These are phyloP conservation scores for Syncephalastrum contaminatum DNA, from an alignment of 371 early-diverging fungal genomes.

Conservation along the genomic window DNA sequence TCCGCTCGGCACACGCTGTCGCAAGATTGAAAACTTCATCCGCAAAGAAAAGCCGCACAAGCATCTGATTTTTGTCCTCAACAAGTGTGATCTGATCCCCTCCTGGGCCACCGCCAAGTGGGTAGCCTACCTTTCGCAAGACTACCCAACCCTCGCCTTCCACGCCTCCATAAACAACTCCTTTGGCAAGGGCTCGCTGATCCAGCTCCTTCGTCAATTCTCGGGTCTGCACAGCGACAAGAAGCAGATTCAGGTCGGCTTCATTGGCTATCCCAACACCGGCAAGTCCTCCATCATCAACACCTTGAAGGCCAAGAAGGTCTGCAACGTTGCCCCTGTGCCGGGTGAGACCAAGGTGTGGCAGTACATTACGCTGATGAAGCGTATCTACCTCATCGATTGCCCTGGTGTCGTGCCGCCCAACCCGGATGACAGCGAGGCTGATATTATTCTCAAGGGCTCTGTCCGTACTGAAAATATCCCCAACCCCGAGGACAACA, in stretches of 20 bases:
- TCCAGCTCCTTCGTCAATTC: slow-evolving; percentile 97
- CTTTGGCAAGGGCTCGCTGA: slow-evolving; percentile 98
- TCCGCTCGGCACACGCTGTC: slow-evolving; percentile 96
- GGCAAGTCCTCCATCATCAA: slow-evolving; percentile 99
- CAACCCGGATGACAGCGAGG: slow-evolving; percentile 81
- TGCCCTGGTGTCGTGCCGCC: slow-evolving; percentile 99
- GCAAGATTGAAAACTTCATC: slow-evolving; percentile 88
- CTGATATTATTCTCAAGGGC: slow-evolving; percentile 98
- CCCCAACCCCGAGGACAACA: slow-evolving; percentile 91
- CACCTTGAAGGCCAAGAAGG: slow-evolving; percentile 94
- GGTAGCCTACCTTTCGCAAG: slow-evolving; percentile 89
- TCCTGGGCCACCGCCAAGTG: slow-evolving; percentile 98
- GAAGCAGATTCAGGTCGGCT: slow-evolving; percentile 97
- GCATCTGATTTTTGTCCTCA: slow-evolving; percentile 98
- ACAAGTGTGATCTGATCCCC: slow-evolving; percentile 99
- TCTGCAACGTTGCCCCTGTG: slow-evolving; percentile 98
- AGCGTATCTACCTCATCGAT: slow-evolving; percentile 98
- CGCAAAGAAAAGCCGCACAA: slow-evolving; percentile 96
- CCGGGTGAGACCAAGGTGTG: slow-evolving; percentile 99
- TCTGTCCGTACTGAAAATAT: slow-evolving; percentile 97
- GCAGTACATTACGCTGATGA: slow-evolving; percentile 99
- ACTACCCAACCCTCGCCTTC: slow-evolving; percentile 97
- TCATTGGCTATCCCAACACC: slow-evolving; percentile 98
- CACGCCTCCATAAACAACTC: slow-evolving; percentile 97
- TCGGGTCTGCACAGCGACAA: slow-evolving; percentile 93